Conservation (phyloP, 2,329 filamentous ascomycete species). For the Scedosporium apiospermum region DNA sequence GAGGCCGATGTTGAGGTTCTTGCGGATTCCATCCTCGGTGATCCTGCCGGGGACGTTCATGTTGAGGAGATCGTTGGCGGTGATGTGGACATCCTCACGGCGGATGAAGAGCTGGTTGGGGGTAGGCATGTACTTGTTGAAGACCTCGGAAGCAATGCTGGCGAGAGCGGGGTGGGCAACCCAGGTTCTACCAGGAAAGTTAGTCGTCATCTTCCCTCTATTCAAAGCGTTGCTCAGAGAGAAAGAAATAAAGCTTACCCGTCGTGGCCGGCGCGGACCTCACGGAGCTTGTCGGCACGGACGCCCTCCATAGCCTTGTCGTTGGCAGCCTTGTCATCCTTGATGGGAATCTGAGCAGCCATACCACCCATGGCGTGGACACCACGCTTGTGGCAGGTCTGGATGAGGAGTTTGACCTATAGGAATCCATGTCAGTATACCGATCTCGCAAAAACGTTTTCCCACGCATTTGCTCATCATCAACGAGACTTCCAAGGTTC, state of each 20-base stretch:
- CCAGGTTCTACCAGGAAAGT: slow-evolving; percentile 53
- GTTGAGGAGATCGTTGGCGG: slow-evolving; percentile 85
- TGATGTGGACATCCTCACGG: slow-evolving; percentile 80
- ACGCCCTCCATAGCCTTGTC: slow-evolving; percentile 91
- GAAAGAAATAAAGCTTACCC: slow-evolving; percentile 28
- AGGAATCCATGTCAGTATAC: neutral
- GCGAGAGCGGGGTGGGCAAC: slow-evolving; percentile 93
- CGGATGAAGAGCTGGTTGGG: slow-evolving; percentile 92
- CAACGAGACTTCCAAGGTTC: neutral
- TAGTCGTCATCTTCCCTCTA: neutral
- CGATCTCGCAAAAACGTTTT: too few relatives aligned
- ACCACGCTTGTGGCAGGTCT: slow-evolving; percentile 92
- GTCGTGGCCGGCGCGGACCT: slow-evolving; percentile 91
- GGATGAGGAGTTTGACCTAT: slow-evolving; percentile 79
- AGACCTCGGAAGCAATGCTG: slow-evolving; percentile 77
- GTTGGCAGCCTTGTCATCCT: slow-evolving; percentile 84
- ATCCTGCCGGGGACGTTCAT: slow-evolving; percentile 93
- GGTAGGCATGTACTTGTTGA: slow-evolving; percentile 98
- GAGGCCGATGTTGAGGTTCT: slow-evolving; percentile 94
- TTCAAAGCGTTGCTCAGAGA: neutral
- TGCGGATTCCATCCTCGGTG: slow-evolving; percentile 90
- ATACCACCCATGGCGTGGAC: slow-evolving; percentile 99
- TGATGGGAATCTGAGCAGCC: slow-evolving; percentile 98
- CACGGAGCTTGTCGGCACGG: slow-evolving; percentile 89
- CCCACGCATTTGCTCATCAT: neutral